Evolutionary conservation across 2,329 filamentous ascomycete species (phyloP).

Genomic region (Paecilomyces dactylethromorphus): DNA sequence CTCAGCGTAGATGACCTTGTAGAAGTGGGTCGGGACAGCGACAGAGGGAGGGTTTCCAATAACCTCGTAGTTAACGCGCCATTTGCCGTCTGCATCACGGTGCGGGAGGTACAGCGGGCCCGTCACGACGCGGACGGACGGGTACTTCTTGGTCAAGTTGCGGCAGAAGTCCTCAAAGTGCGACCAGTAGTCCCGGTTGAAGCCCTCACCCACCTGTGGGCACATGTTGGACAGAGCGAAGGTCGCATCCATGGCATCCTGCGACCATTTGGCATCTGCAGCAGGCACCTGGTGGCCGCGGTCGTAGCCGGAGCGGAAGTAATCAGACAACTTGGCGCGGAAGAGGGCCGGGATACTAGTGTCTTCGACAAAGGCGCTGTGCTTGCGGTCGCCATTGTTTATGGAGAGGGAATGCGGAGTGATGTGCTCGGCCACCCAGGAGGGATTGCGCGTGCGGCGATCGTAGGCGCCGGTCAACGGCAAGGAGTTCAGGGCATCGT

Average conservation of each 20-base stretch:
- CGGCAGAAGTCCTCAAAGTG: slow-evolving; percentile 98
- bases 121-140: slow-evolving; percentile 83
- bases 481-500: slow-evolving; percentile 69
- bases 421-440: slow-evolving; percentile 96
- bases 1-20: slow-evolving; percentile 97
- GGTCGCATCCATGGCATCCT: slow-evolving; percentile 89
- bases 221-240: slow-evolving; percentile 96
- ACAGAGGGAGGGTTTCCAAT: slow-evolving; percentile 91
- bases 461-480: slow-evolving; percentile 85
- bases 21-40: slow-evolving; percentile 96
- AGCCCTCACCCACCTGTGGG: slow-evolving; percentile 94
- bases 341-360: slow-evolving; percentile 72
- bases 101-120: slow-evolving; percentile 89
- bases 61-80: slow-evolving; percentile 91
- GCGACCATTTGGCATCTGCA: slow-evolving; percentile 92
- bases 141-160: slow-evolving; percentile 71
- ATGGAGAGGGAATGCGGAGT: slow-evolving; percentile 73
- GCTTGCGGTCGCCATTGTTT: slow-evolving; percentile 73
- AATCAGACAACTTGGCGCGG: slow-evolving; percentile 85
- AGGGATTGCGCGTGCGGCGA: slow-evolving; percentile 80
- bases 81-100: slow-evolving; percentile 84
- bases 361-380: slow-evolving; percentile 81
- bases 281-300: slow-evolving; percentile 95
- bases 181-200: slow-evolving; percentile 99
- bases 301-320: slow-evolving; percentile 91